Percentiles rank a stretch among this genome's conserved stretches.
Evolutionary conservation across 1,284 basidiomycete species (phyloP).

Genomic region (Trichosporon ovoides): DNA sequence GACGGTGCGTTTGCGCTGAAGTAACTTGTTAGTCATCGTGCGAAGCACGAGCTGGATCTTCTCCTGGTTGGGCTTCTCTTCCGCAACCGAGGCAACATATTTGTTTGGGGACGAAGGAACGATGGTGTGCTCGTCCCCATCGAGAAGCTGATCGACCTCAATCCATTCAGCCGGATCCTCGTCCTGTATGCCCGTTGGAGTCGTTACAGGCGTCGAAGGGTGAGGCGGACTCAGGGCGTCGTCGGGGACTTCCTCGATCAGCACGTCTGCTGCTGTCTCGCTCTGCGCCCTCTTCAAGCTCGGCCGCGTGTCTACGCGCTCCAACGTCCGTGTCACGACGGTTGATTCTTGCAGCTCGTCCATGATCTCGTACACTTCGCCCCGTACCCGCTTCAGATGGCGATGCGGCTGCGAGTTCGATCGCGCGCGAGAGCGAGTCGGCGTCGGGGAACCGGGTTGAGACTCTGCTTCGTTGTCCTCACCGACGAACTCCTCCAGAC

Average conservation of each 20-base stretch:
- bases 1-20: conserved; percentile 47
- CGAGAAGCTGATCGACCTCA: conserved; percentile 37
- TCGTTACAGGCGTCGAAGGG: neutral
- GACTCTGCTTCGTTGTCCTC: conserved; percentile 21
- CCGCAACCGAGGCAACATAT: neutral
- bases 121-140: conserved; percentile 11
- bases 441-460: neutral
- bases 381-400: conserved; percentile 24
- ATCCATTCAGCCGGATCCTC: conserved; percentile 45
- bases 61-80: conserved; percentile 29
- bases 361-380: conserved; percentile 48
- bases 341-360: conserved; percentile 47
- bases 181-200: conserved; percentile 6
- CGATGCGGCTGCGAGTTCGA: conserved; percentile 22
- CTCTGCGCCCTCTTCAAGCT: conserved; percentile 2
- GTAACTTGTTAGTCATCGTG: conserved; percentile 51
- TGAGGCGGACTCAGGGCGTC: conserved; percentile 7
- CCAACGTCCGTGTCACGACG: conserved; percentile 29
- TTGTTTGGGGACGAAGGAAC: conserved; percentile 1
- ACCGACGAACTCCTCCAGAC: conserved; percentile 39
- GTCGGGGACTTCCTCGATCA: conserved; percentile 19
- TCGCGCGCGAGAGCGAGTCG: neutral
- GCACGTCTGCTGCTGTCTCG: conserved; percentile 16
- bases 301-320: conserved; percentile 15
- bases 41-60: conserved; percentile 49